A percentile compares a stretch with the other conserved stretches of the same genome.
Evolutionary conservation across 2,329 filamentous ascomycete species (phyloP).

Genomic region (Colletotrichum paranaense): DNA sequence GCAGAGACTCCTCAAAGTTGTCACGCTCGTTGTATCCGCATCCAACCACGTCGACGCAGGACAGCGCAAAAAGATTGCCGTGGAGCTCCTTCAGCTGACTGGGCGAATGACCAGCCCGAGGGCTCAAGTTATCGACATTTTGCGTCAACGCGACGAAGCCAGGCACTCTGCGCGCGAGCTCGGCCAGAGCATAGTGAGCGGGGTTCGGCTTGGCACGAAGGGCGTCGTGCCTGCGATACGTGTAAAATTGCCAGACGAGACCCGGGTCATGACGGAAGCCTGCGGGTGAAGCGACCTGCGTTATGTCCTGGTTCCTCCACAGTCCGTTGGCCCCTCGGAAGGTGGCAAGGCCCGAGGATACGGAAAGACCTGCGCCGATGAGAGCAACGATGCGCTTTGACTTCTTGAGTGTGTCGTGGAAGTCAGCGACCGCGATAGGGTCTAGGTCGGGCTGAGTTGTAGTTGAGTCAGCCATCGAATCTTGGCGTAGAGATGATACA

Average conservation of each 20-base stretch:
- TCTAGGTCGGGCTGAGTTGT: not conserved
- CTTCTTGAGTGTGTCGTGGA: conserved; percentile 39
- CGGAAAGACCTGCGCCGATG: conserved; percentile 45
- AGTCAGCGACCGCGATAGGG: conserved; percentile 35
- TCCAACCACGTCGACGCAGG: conserved; percentile 54
- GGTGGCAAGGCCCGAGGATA: conserved; percentile 55
- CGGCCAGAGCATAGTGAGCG: conserved; percentile 73
- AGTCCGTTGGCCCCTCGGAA: conserved; percentile 74
- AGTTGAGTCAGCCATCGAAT: not conserved
- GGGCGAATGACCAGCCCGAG: conserved; percentile 68
- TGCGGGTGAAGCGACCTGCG: conserved; percentile 68
- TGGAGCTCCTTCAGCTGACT: conserved; percentile 69
- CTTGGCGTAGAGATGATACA: not conserved
- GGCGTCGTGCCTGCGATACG: conserved; percentile 72
- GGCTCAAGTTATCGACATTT: conserved; percentile 72
- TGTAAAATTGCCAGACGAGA: conserved; percentile 80
- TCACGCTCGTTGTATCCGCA: conserved; percentile 68
- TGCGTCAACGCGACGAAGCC: conserved; percentile 72
- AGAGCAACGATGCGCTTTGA: conserved; percentile 45
- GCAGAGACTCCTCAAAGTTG: conserved; percentile 73
- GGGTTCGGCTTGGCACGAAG: conserved; percentile 70
- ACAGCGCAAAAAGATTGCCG: conserved; percentile 36
- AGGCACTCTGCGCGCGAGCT: conserved; percentile 63
- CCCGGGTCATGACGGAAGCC: conserved; percentile 70
- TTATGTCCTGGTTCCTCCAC: conserved; percentile 72